Base-by-base conservation (phyloP, 2,329 filamentous ascomycete genomes). In the Cladosporium austrohemisphaericum region DNA sequence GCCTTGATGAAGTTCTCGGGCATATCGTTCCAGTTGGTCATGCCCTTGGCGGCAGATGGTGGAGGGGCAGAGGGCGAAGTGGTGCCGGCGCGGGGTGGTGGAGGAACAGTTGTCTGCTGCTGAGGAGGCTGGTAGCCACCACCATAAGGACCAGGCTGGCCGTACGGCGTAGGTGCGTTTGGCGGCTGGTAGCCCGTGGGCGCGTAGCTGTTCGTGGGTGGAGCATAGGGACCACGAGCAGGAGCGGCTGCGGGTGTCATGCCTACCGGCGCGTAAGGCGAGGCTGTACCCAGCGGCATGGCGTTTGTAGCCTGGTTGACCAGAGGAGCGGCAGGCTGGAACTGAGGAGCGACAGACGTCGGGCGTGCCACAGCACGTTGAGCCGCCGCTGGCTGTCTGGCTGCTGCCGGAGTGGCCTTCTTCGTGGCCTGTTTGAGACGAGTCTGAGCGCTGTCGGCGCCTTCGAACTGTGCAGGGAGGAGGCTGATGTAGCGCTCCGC, bases 401-500 rank as follows among this genome's bases (percentile, higher is more conserved):
- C 60, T 58, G 74, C 70, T 32, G 73, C 62, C 52, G 71, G 64
- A 50, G 46, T 19, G 9, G 57, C 53, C 49, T 61, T 62, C 64
- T 82, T 88, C 2, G 86, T 94, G 2, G 93, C 91, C 61, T 92
- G 80, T 70, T 83, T 86, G 59, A 98, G 85, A 46, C 93, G 84
- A 68, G 86, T 86, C 57, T 90, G 81, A 22, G 92, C 88, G 57
- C 93, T 80, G 58, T 96, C 89, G 28, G 92, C 93, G 50, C 88
- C 87, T 31, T 88, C 85, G 66, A 95, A 96, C 56, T 84, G 83
- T 32, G 78, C 73, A 13, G 93, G 93, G 37, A 98, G 77, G 46
- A 98, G 81, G 63, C 91, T 82, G 32, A 98, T 80, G 64, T 98
- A 98, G 67, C 87, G 91, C 70, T 95, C 86, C 4, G 93, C 94